These are phyloP conservation scores for Geoglossum cookeanum DNA, from an alignment of 2,329 filamentous ascomycete species.

Conservation along the genomic window DNA sequence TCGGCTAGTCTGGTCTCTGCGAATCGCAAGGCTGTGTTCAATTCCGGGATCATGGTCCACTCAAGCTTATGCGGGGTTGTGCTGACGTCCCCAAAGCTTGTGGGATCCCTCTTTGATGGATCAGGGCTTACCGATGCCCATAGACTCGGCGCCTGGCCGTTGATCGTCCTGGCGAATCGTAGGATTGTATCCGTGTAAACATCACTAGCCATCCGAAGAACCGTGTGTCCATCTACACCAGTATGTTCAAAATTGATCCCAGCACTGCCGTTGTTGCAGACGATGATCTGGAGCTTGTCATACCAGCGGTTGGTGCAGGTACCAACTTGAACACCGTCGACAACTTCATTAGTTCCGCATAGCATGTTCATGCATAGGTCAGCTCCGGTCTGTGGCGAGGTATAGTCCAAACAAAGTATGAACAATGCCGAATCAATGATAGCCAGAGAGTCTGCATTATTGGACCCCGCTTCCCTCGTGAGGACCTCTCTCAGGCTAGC, in stretches of 20 bases:
- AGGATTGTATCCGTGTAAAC: conserved; percentile 96
- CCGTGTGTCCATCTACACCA: conserved; percentile 91
- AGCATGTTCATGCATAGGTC: conserved; percentile 98
- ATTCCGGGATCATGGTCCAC: conserved; percentile 90
- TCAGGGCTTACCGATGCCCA: conserved; percentile 87
- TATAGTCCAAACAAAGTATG: conserved; percentile 80
- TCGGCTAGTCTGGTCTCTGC: conserved; percentile 89
- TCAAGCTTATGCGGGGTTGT: conserved; percentile 91
- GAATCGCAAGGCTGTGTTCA: conserved; percentile 80
- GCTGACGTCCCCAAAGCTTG: conserved; percentile 80
- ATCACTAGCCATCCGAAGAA: conserved; percentile 87
- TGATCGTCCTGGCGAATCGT: conserved; percentile 86
- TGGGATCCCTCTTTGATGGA: conserved; percentile 76
- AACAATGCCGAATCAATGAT: conserved; percentile 93
- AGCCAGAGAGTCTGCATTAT: conserved; percentile 88
- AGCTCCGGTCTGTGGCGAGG: conserved; percentile 60
- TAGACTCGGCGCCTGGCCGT: conserved; percentile 74
- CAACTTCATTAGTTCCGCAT: conserved; percentile 79
- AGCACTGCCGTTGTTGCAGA: conserved; percentile 95
- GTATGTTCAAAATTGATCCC: conserved; percentile 99
- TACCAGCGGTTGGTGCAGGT: conserved; percentile 99
- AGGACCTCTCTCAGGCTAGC: conserved; percentile 77
- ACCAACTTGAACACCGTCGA: conserved; percentile 85
- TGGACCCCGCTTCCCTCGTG: conserved; percentile 68
- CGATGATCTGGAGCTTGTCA: conserved; percentile 96